These are phyloP conservation scores for Penicillium sp. DNA, from an alignment of 2,329 filamentous ascomycete genomes.

Conservation along the genomic window DNA sequence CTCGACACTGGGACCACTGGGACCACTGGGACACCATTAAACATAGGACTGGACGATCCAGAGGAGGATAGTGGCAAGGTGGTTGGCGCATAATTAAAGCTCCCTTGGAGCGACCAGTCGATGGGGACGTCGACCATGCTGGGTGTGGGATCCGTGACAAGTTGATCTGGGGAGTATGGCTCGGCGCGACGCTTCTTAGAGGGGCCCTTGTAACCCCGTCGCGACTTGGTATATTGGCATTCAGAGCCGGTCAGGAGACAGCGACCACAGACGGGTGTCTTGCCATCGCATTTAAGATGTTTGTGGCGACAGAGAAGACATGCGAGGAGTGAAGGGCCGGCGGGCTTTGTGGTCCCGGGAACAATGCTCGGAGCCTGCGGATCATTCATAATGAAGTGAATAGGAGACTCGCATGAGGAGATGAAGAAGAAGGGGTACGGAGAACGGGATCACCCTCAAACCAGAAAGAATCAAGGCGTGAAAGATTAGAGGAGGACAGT, in stretches of 20 bases:
- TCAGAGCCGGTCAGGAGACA: conserved; percentile 61
- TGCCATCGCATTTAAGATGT: conserved; percentile 76
- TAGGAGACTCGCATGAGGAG: conserved; percentile 5
- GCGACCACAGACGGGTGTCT: conserved; percentile 65
- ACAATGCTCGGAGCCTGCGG: conserved; percentile 21
- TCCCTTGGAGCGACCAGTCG: conserved; percentile 42
- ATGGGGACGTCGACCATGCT: conserved; percentile 40
- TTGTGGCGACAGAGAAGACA: conserved; percentile 55
- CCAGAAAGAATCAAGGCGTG: neutral
- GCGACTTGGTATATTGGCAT: conserved; percentile 73
- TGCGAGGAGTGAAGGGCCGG: conserved; percentile 45
- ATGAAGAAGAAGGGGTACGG: neutral
- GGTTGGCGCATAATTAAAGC: conserved; percentile 26
- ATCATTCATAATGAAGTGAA: conserved; percentile 28
- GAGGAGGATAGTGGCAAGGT: conserved; percentile 27
- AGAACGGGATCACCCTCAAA: neutral
- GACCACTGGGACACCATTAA: conserved; percentile 18
- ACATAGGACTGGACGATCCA: conserved; percentile 27
- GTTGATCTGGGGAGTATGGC: conserved; percentile 43
- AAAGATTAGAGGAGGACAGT: neutral
- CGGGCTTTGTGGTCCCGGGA: conserved; percentile 23
- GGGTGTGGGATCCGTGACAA: conserved; percentile 51
- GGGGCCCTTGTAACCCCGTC: conserved; percentile 72
- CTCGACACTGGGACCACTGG: conserved; percentile 7
- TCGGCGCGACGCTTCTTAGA: conserved; percentile 51